Evolutionary conservation across 2,329 filamentous ascomycete species (phyloP).

Genomic region (Colletotrichum sp.): DNA sequence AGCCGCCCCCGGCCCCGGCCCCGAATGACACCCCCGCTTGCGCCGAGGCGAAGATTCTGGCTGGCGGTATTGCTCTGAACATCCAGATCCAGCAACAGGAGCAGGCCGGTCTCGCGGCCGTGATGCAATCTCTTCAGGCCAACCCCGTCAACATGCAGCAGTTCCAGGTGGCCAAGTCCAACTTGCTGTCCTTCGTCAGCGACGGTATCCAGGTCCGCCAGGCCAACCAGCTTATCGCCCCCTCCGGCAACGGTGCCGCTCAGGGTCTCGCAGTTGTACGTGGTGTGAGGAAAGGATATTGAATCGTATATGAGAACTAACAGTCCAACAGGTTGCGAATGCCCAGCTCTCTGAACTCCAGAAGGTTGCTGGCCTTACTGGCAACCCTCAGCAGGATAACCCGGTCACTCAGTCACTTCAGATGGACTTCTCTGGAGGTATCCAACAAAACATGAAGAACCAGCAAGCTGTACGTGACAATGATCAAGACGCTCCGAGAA

Average conservation of each 20-base stretch:
- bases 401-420: constrained; percentile 8
- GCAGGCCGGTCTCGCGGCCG: constrained; percentile 1
- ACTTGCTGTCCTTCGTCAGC: constrained; percentile 18
- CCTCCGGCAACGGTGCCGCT: constrained; percentile 6
- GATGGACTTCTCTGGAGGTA: constrained; percentile 19
- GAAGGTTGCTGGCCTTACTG: constrained; percentile 14
- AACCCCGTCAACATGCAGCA: constrained; percentile 17
- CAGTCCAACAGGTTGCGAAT: neutral
- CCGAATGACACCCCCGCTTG: constrained; percentile 12
- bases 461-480: neutral
- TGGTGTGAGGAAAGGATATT: fast-evolving
- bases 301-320: neutral
- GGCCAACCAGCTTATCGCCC: constrained; percentile 19
- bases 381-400: constrained; percentile 12
- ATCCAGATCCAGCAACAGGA: constrained; percentile 20
- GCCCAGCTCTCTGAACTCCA: constrained; percentile 15
- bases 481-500: fast-evolving
- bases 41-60: constrained; percentile 20
- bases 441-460: constrained; percentile 22
- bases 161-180: constrained; percentile 22
- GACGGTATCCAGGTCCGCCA: constrained; percentile 19
- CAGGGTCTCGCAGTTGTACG: constrained; percentile 15
- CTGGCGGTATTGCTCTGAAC: constrained; percentile 16
- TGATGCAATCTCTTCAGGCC: constrained; percentile 9
- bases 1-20: neutral